phyloP scores from a whole-genome alignment of 139 green algal species.

The Tetratostichococcus sp. region DNA sequence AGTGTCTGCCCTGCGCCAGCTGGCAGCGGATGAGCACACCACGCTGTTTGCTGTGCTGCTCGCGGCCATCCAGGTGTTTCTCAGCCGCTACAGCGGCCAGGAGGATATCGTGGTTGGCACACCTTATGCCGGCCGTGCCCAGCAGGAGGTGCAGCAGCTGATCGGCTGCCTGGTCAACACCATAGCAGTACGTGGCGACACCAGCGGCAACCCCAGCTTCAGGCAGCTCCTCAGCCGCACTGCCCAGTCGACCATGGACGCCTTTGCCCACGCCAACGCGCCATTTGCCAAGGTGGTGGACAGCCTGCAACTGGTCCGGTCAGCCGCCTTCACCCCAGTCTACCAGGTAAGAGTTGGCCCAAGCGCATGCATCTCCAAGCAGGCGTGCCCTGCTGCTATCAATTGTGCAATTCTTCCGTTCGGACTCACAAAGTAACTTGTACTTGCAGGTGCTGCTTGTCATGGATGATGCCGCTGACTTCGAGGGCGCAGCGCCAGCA shows the following conservation, averaged over 20 bases:
- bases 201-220: constrained; percentile 1
- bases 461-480: neutral
- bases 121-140: neutral
- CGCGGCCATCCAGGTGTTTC: neutral
- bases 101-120: neutral
- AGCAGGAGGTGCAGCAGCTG: neutral
- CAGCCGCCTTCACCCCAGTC: too few relatives aligned
- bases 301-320: neutral
- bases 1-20: too few relatives aligned
- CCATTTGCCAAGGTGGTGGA: constrained; percentile 10
- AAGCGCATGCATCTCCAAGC: too few relatives aligned
- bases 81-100: neutral
- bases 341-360: too few relatives aligned
- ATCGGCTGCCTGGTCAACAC: constrained; percentile 19
- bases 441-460: neutral
- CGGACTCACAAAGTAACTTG: too few relatives aligned
- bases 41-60: too few relatives aligned
- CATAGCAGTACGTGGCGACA: neutral
- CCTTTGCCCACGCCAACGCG: neutral
- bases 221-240: neutral
- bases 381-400: too few relatives aligned
- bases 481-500: too few relatives aligned
- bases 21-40: too few relatives aligned
- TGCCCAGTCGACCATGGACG: neutral
- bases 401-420: too few relatives aligned